Percentiles rank a stretch among this genome's conserved stretches.
Conservation (phyloP, 495 filamentous ascomycete genomes). For the Aspergillus saccharolyticus region DNA sequence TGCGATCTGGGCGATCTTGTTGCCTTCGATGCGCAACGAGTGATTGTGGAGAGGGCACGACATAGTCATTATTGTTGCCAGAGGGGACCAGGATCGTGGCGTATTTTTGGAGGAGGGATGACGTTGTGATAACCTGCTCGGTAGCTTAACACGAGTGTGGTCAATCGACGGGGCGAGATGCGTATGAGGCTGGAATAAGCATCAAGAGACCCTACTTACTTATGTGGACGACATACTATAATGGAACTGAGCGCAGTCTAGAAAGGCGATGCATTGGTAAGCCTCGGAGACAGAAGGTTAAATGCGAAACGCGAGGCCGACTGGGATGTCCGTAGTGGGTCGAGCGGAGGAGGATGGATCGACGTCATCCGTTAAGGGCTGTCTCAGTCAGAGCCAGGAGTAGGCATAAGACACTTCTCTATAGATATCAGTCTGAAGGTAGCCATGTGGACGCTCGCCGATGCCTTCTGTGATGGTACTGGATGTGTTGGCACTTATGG, state of each 20-base stretch:
- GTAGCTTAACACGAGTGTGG: no score
- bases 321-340: not conserved
- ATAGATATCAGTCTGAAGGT: no score
- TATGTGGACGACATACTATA: not conserved
- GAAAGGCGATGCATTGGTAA: not conserved
- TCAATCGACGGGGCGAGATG: no score
- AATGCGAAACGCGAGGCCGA: not conserved
- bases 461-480: no score
- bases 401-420: no score
- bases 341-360: not conserved
- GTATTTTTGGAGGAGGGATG: conserved; percentile 20
- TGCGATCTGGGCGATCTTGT: conserved; percentile 19
- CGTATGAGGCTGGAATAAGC: no score
- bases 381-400: not conserved
- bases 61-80: conserved; percentile 14
- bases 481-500: no score
- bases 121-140: not conserved
- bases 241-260: no score
- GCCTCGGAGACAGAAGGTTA: not conserved
- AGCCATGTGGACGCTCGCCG: no score
- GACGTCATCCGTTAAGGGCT: not conserved
- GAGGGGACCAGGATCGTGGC: conserved; percentile 24
- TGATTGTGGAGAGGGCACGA: conserved; percentile 14
- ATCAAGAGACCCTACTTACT: no score
- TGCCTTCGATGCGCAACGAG: conserved; percentile 27